Conservation (phyloP, 2,329 filamentous ascomycete genomes). For the Botrytis fabae region DNA sequence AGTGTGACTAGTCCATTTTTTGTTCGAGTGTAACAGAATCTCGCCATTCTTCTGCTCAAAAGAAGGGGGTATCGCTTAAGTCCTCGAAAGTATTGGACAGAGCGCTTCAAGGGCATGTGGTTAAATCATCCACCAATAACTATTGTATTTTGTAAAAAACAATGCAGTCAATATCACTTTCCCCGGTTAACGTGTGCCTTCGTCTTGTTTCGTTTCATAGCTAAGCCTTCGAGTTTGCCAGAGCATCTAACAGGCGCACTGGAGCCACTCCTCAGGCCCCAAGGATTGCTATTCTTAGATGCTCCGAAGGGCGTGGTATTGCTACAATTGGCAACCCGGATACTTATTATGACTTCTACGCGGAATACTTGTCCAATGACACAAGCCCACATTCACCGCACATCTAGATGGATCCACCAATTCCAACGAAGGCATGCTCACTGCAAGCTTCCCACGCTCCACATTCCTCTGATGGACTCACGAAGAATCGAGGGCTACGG, state of each 20-base stretch:
- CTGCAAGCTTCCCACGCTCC: background rate
- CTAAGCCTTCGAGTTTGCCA: background rate
- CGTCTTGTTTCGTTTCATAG: background rate
- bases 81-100: background rate
- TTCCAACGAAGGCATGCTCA: background rate
- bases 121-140: background rate
- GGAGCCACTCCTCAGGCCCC: background rate
- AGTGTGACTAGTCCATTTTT: background rate
- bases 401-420: background rate
- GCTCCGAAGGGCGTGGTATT: background rate
- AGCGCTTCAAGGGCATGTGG: background rate
- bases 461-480: background rate
- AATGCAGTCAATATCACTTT: background rate
- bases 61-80: background rate
- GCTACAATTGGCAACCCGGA: background rate
- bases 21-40: background rate
- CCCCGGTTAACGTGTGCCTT: background rate
- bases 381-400: background rate
- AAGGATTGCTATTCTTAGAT: background rate
- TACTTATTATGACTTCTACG: background rate
- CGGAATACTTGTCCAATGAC: background rate
- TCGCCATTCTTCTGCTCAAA: background rate
- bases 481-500: background rate
- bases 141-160: background rate
- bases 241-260: background rate